phyloP scores from a whole-genome alignment of 257 asterid genomes.

The Marsdenia floribunda region DNA sequence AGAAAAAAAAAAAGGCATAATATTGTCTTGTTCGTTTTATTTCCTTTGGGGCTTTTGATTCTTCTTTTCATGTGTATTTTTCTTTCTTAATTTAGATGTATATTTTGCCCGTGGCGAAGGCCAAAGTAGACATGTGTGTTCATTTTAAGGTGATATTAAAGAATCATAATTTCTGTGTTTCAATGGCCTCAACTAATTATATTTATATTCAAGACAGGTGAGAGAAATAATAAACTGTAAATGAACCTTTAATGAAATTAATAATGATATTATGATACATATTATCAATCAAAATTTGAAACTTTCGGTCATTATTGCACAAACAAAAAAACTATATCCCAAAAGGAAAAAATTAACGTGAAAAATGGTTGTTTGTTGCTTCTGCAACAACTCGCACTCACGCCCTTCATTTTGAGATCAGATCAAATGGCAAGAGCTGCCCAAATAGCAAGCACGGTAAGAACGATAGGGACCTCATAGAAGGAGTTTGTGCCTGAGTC shows the following conservation, averaged over 20 bases:
- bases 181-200: neutral
- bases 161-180: neutral
- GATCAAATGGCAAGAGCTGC: conserved; percentile 38
- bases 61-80: too few species aligned
- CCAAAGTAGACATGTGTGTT: neutral
- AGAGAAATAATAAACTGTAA: neutral
- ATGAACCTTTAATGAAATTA: neutral
- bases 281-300: neutral
- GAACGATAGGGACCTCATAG: conserved; percentile 20
- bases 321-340: neutral
- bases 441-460: conserved; percentile 43
- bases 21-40: too few species aligned
- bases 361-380: neutral
- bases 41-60: too few species aligned
- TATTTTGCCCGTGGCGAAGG: neutral
- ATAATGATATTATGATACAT: neutral
- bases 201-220: too few species aligned
- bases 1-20: too few species aligned
- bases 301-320: neutral
- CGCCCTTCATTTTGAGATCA: neutral
- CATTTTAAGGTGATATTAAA: neutral
- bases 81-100: too few species aligned
- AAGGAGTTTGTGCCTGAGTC: conserved; percentile 33
- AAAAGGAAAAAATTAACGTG: neutral
- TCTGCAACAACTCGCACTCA: neutral